These are phyloP conservation scores for Hericium coralloides DNA, from an alignment of 768 basidiomycete genomes.

Conservation along the genomic window DNA sequence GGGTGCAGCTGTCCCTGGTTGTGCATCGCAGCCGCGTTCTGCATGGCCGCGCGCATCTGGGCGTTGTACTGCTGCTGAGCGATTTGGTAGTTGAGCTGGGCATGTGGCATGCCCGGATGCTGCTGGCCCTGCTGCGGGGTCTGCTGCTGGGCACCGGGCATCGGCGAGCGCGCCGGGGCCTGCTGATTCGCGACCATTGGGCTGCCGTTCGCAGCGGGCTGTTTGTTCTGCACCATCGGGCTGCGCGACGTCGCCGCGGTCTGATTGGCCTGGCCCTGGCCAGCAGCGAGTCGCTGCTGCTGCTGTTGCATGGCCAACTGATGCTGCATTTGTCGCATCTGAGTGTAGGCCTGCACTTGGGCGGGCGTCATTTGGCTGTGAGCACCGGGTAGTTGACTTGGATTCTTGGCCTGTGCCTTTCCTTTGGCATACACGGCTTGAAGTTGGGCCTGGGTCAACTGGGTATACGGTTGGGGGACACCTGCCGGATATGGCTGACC, in stretches of 20 bases:
- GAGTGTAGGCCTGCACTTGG: background rate
- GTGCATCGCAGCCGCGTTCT: background rate
- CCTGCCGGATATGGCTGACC: background rate
- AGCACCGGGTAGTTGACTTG: background rate
- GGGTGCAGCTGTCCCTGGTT: slow-evolving; percentile 8
- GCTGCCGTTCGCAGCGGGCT: slow-evolving; percentile 2
- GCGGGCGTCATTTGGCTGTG: background rate
- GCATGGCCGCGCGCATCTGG: background rate
- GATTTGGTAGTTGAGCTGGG: background rate
- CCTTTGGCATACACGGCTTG: background rate
- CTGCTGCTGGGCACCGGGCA: slow-evolving; percentile 13
- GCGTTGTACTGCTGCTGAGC: background rate
- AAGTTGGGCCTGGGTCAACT: background rate
- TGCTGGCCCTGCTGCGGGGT: slow-evolving; percentile 10
- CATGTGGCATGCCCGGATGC: background rate
- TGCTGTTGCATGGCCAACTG: background rate
- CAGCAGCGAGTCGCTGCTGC: slow-evolving; percentile 10
- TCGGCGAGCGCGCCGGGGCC: slow-evolving; percentile 9
- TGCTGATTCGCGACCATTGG: background rate
- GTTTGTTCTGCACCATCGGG: slow-evolving; percentile 9
- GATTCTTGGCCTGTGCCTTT: background rate
- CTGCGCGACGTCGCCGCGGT: slow-evolving; percentile 12
- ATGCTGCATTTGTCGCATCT: slow-evolving; percentile 17
- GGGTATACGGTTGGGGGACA: background rate
- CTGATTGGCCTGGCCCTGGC: slow-evolving; percentile 15